Evolutionary conservation across 1,139 yeast genomes (phyloP), one percentile per base, ranked within the genome.

Genomic region (Insectozyma bohioensis): DNA sequence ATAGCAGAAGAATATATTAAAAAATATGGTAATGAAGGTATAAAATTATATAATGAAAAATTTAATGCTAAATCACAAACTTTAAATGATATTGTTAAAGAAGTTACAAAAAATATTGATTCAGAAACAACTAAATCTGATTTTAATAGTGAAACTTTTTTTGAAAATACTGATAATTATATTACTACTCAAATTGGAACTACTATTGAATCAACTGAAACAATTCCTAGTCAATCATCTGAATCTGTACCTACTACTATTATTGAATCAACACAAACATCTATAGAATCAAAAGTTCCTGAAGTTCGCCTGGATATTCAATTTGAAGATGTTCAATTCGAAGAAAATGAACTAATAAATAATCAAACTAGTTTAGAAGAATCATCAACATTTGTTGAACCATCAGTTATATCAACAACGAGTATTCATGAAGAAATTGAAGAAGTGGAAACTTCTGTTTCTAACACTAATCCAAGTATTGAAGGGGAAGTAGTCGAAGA

Each of bases 11-110:
- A 52, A 24, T 56, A 56, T 35, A 35, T 28, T 11, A 34, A 24
- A 21, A 26, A 37, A 31, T 33, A 45, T 41, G 54, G 45, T 33
- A 17, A 46, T 17, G 38, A 49, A 16, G 56, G 61, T 20, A 59
- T 59, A 34, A 68, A 68, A 17, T 47, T 58, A 32, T 56, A 63
- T 20, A 66, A 70, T 41, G 67, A 70, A 19, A 71, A 73, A 32
- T 40, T 68, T n/a, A 56, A 58, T 24, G 5, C 14, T n/a, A 26
- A 20, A 16, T 4, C 8, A 4, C 9, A n/a, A 9, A 43, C 47
- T 14, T 35, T 40, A 16, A 37, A 37, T 31, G 53, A 49, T 35
- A 36, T 42, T 12, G 46, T 54, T 25, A 37, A 42, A 21, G 50
- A 53, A 35, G 50, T 49, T 16, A 50, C 56, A 14, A 46, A 40